A percentile compares a stretch with the other conserved stretches of the same genome.
Evolutionary conservation across 805 yeast species (phyloP).

Genomic region (Candida vartiovaarae): DNA sequence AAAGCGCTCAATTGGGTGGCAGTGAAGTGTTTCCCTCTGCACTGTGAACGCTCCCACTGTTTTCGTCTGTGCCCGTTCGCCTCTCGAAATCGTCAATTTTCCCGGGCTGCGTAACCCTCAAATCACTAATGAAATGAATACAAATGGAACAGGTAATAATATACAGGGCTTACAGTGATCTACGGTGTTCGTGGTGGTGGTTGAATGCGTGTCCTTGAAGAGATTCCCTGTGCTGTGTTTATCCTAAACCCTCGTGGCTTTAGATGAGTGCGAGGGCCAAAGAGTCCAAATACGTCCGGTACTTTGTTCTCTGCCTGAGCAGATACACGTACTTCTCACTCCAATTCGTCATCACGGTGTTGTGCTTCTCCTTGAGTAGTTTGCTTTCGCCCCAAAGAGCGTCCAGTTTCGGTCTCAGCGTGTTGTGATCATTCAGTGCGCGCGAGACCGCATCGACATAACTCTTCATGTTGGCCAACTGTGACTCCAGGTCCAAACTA

Average conservation of each 20-base stretch:
- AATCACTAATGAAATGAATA: no score
- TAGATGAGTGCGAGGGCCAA: constrained; percentile 25
- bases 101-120: no score
- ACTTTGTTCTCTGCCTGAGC: constrained; percentile 29
- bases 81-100: neutral
- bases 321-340: constrained; percentile 31
- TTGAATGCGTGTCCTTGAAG: no score
- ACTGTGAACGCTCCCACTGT: no score
- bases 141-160: no score
- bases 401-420: constrained; percentile 29
- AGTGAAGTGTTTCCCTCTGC: neutral
- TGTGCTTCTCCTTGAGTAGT: constrained; percentile 15
- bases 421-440: constrained; percentile 37
- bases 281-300: constrained; percentile 26
- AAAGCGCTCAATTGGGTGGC: neutral
- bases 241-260: constrained; percentile 16
- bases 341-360: constrained; percentile 35
- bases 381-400: constrained; percentile 26
- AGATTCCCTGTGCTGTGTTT: neutral
- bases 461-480: constrained; percentile 30
- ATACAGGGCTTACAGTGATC: no score
- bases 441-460: constrained; percentile 34
- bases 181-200: no score
- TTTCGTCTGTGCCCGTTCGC: neutral
- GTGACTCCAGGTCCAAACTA: constrained; percentile 27